phyloP scores from a whole-genome alignment of 495 filamentous ascomycete genomes.

The Cercophora newfieldiana region DNA sequence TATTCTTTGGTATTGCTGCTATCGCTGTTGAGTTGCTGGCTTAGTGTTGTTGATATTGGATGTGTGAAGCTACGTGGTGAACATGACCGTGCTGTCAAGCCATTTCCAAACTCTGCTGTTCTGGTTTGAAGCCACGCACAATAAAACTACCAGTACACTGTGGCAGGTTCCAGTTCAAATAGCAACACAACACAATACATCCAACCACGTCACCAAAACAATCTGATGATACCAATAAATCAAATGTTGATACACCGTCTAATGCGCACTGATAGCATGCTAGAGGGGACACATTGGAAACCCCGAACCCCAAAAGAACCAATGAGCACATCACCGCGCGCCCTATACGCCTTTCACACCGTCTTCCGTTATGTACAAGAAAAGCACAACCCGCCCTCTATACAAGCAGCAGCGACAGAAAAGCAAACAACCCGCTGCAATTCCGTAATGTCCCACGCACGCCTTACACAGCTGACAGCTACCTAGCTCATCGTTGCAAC shows the following conservation, averaged over 20 bases:
- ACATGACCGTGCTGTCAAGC: too few species aligned
- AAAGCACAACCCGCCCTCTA: neutral
- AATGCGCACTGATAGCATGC: neutral
- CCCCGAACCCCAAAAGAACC: neutral
- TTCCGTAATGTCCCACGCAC: too few species aligned
- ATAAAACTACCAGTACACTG: neutral
- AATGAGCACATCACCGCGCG: neutral
- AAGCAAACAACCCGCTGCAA: neutral
- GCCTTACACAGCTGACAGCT: too few species aligned
- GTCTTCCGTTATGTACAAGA: neutral
- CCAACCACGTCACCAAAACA: neutral
- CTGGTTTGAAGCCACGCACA: neutral
- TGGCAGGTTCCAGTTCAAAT: neutral
- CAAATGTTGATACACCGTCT: neutral
- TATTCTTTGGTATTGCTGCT: neutral
- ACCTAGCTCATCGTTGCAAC: constrained; percentile 17
- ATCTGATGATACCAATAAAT: neutral
- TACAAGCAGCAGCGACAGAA: neutral
- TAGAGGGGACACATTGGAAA: neutral
- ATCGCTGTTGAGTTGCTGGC: neutral
- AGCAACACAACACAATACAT: neutral
- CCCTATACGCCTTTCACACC: neutral
- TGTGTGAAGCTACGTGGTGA: too few species aligned
- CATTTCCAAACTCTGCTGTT: too few species aligned
- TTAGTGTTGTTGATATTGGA: too few species aligned